Evolutionary conservation across 1,284 basidiomycete species (phyloP).

Genomic region (Bondarzewia mesenterica): DNA sequence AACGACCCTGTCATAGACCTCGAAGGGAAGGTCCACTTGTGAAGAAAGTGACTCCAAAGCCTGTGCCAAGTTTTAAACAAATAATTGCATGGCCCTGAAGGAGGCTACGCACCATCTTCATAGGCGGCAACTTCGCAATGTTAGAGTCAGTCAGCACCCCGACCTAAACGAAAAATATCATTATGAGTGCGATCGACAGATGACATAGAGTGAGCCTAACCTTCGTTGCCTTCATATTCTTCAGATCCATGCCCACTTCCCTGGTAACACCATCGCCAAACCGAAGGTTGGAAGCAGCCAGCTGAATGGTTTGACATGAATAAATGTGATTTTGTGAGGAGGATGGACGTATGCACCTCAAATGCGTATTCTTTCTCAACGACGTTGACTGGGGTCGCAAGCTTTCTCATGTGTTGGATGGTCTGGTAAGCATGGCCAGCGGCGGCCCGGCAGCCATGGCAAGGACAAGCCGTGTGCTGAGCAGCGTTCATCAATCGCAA

Average conservation of each 20-base stretch:
- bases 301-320: conserved; percentile 34
- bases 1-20: conserved; percentile 79
- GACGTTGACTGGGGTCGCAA: conserved; percentile 79
- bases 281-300: conserved; percentile 85
- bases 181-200: conserved; percentile 2
- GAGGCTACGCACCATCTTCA: conserved; percentile 67
- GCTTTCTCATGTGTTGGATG: conserved; percentile 56
- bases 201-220: conserved; percentile 24
- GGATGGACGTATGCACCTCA: conserved; percentile 50
- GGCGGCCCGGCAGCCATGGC: conserved; percentile 53
- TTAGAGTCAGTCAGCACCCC: conserved; percentile 92
- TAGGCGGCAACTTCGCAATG: conserved; percentile 74
- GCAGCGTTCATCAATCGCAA: conserved; percentile 64
- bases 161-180: conserved; percentile 44
- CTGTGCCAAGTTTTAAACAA: conserved; percentile 29
- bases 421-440: conserved; percentile 36
- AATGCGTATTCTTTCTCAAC: conserved; percentile 93
- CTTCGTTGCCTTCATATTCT: conserved; percentile 83
- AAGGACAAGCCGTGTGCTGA: conserved; percentile 68
- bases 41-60: conserved; percentile 73
- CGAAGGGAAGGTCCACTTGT: conserved; percentile 68
- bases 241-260: conserved; percentile 92
- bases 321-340: conserved; percentile 3
- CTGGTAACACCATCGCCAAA: conserved; percentile 86
- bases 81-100: conserved; percentile 2